Conservation (phyloP, 2,329 filamentous ascomycete genomes). For the Xylaria sp. region DNA sequence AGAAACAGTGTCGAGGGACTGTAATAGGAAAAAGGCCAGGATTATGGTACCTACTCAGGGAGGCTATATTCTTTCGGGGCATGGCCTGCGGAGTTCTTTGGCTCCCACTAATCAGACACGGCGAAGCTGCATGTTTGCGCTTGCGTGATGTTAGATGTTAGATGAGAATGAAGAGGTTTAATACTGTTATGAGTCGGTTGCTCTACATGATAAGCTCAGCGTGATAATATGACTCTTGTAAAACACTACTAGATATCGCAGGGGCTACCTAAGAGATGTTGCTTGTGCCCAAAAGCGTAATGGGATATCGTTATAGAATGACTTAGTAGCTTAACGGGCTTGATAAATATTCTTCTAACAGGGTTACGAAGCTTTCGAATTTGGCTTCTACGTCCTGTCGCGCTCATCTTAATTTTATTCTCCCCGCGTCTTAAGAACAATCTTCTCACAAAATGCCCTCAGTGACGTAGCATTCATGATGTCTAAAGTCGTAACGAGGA, state of each 20-base stretch:
- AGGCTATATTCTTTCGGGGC: background rate
- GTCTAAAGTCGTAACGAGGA: conserved; percentile 45
- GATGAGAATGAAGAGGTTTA: background rate
- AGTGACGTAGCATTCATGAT: conserved; percentile 46
- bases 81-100: background rate
- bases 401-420: background rate
- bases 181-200: background rate
- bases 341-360: background rate
- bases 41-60: background rate
- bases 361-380: background rate
- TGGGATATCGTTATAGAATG: background rate
- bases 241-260: background rate
- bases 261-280: no score
- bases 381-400: background rate
- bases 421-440: conserved; percentile 20
- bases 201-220: background rate
- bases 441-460: conserved; percentile 45
- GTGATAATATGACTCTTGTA: no score
- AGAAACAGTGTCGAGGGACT: background rate
- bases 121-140: background rate
- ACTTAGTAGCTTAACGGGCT: background rate
- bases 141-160: background rate
- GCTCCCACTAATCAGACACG: background rate
- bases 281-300: no score
- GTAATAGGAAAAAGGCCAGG: background rate